Evolutionary conservation across 345 rosid genomes (phyloP), one percentile per base, ranked within the genome.

Genomic region (Citrus reticulata): DNA sequence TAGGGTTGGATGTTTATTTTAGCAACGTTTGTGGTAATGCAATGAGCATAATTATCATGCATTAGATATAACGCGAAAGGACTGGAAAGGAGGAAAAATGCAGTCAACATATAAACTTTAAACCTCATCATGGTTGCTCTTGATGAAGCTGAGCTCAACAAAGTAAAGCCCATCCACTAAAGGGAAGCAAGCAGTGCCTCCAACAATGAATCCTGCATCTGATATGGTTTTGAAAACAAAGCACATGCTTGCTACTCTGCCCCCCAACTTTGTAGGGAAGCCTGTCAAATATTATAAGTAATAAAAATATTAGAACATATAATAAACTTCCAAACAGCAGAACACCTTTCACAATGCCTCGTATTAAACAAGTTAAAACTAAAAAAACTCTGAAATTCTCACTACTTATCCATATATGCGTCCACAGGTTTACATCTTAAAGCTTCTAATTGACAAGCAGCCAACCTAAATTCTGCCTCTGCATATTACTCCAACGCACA

Each of bases 251-350:
- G 80, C 78, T 62, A 65, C 54, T 78, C 88, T 82, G 80, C 82
- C 82, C 83, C 88, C 87, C 82, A 83, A 68, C 59, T 25, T 61
- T 70, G 82, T 83, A 80, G 85, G 89, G 88, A 86, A 86, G 85
- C 85, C 88, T 75, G 85, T 81, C 79, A 80, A 81, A 82, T 81
- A 85, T 82, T 57, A 73, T 82, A 70, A 57, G 84, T 61, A 75
- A 74, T 39, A 58, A 71, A 55, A 13, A 60, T 29, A 78, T 83
- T 57, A 82, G 85, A 81, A 73, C 61, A 62, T 70, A 77, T 34
- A 79, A 58, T 8, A 58, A 67, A 42, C 5, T 35, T n/a, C 62
- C 73, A 46, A 22, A 67, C 67, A 72, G 10, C 72, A 70, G 16
- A 69, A 65, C 13, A 49, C 55, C 66, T 10, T 57, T 19, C 55